Evolutionary conservation across 768 basidiomycete species (phyloP).

Genomic region (Pisolithus sp.): DNA sequence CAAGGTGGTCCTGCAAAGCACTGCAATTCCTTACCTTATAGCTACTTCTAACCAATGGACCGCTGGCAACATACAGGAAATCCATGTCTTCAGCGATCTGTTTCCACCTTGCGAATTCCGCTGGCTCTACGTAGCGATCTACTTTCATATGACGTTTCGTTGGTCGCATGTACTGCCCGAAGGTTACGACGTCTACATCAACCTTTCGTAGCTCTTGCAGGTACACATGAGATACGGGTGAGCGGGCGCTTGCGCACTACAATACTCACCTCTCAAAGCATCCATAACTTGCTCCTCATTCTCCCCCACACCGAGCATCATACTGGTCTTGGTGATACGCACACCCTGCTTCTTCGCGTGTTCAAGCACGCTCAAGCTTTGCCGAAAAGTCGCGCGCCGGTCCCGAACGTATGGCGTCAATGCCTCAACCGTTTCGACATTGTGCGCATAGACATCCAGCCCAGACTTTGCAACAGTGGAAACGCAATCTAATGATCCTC

Average conservation of each 20-base stretch:
- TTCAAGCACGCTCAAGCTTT: constrained; percentile 73
- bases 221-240: background rate
- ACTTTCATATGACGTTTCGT: constrained; percentile 99
- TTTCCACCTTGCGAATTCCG: constrained; percentile 91
- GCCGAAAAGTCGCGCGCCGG: constrained; percentile 84
- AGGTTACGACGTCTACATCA: constrained; percentile 95
- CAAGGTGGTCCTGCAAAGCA: background rate
- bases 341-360: constrained; percentile 82
- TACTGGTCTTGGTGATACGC: constrained; percentile 91
- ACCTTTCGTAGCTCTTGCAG: constrained; percentile 74
- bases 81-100: constrained; percentile 86
- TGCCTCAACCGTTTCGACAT: constrained; percentile 92
- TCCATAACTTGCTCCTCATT: constrained; percentile 73
- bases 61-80: constrained; percentile 95
- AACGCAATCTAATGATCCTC: constrained; percentile 68
- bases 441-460: constrained; percentile 96
- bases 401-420: constrained; percentile 95
- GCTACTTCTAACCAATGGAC: constrained; percentile 91
- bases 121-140: constrained; percentile 89
- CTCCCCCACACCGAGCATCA: constrained; percentile 98
- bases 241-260: background rate
- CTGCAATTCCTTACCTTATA: constrained; percentile 71
- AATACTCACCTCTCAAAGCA: constrained; percentile 67
- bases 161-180: constrained; percentile 99
- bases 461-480: constrained; percentile 85